Conservation (phyloP, 306 rosid species). For the Coriaria nepalensis region DNA sequence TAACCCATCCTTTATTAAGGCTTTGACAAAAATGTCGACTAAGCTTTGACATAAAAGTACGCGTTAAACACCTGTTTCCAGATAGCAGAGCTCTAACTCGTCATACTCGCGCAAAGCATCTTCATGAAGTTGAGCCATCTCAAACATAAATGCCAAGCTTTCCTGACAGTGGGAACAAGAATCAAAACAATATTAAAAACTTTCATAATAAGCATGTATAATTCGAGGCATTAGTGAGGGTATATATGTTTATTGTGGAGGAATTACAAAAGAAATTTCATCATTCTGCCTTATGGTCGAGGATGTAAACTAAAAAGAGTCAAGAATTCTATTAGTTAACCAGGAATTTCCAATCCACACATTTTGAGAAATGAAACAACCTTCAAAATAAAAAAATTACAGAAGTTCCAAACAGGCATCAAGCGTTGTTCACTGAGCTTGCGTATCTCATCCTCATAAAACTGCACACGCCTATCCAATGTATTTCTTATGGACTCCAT, state of each 20-base stretch:
- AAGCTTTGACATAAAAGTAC: conserved; percentile 7
- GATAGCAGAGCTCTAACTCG: conserved; percentile 88
- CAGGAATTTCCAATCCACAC: conserved; percentile 11
- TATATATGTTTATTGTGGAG: not conserved
- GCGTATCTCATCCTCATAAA: conserved; percentile 96
- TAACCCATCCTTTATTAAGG: conserved; percentile 18
- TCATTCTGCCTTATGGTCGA: not conserved
- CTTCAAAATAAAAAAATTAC: conserved; percentile 94
- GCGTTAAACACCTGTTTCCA: conserved; percentile 68
- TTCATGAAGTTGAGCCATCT: conserved; percentile 90
- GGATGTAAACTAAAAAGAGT: not conserved
- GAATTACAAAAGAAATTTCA: not conserved
- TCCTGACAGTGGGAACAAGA: conserved; percentile 44
- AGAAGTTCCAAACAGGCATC: conserved; percentile 99
- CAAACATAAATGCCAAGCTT: conserved; percentile 98
- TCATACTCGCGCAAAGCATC: conserved; percentile 94
- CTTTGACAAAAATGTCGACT: too few relatives aligned
- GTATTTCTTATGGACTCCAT: conserved; percentile 88
- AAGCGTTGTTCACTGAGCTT: conserved; percentile 94
- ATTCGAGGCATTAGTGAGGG: not conserved
- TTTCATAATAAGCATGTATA: conserved; percentile 13
- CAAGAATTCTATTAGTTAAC: not conserved
- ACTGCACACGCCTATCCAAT: conserved; percentile 89
- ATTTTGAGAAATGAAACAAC: conserved; percentile 36
- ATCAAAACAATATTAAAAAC: conserved; percentile 17